Evolutionary conservation across 164 flowering plant species (phyloP).

Genomic region (Protea cynaroides): DNA sequence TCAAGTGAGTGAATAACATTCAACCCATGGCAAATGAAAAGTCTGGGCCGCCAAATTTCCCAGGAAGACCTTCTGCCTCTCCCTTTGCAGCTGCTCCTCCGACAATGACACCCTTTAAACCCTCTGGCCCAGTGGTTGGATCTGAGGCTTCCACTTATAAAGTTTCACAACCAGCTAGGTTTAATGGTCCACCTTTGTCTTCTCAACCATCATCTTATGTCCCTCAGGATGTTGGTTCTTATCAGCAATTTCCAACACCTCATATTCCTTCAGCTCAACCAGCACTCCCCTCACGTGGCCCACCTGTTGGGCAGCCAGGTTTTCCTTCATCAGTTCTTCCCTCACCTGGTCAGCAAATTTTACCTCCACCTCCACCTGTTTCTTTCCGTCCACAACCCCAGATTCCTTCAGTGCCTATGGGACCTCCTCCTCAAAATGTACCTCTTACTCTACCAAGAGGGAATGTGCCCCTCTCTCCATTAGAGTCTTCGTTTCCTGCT

Average conservation of each 20-base stretch:
- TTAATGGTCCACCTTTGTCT: conserved; percentile 43
- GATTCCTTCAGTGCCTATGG: conserved; percentile 45
- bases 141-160: conserved; percentile 33
- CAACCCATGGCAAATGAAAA: conserved; percentile 68
- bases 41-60: conserved; percentile 37
- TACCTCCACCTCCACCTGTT: conserved; percentile 35
- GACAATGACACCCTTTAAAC: conserved; percentile 38
- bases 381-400: conserved; percentile 37
- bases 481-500: conserved; percentile 31
- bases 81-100: conserved; percentile 53
- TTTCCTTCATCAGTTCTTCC: conserved; percentile 32
- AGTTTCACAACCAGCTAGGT: conserved; percentile 32
- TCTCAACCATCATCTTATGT: conserved; percentile 31
- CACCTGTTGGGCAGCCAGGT: conserved; percentile 33
- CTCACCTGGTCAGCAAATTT: conserved; percentile 27
- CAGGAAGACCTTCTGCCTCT: conserved; percentile 38
- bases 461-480: conserved; percentile 27
- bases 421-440: conserved; percentile 41
- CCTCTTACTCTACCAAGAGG: conserved; percentile 24
- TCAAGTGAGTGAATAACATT: conserved; percentile 16
- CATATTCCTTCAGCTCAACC: conserved; percentile 40
- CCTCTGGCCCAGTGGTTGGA: conserved; percentile 36
- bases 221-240: conserved; percentile 36
- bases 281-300: conserved; percentile 26
- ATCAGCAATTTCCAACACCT: conserved; percentile 41